These are phyloP conservation scores for Penicillium lividum DNA, from an alignment of 495 filamentous ascomycete species.

Conservation along the genomic window DNA sequence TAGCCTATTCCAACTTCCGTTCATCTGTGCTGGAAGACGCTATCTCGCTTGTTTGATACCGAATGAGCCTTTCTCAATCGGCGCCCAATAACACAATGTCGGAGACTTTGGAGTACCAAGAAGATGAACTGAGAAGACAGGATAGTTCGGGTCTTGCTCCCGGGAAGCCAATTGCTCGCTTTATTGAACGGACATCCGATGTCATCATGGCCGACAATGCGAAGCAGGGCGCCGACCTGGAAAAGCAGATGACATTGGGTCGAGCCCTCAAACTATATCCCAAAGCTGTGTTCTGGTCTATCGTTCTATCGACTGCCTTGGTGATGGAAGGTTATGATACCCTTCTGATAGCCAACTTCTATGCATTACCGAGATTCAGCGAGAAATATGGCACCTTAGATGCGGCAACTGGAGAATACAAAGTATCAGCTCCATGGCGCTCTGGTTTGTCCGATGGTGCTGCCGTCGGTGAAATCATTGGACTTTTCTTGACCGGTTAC, in stretches of 20 bases:
- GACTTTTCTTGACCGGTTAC: slow-evolving; percentile 73
- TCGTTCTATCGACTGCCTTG: slow-evolving; percentile 55
- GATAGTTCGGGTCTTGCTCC: background rate
- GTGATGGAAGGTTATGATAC: slow-evolving; percentile 63
- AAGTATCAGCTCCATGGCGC: slow-evolving; percentile 73
- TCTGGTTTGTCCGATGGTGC: slow-evolving; percentile 71
- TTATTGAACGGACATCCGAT: background rate
- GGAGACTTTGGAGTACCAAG: background rate
- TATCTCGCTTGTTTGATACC: background rate
- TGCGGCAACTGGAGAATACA: slow-evolving; percentile 54
- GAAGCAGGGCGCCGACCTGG: background rate
- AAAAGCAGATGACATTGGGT: background rate
- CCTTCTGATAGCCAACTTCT: slow-evolving; percentile 53
- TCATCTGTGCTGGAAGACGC: background rate
- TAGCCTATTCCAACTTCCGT: background rate
- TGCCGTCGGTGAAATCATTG: slow-evolving; percentile 69
- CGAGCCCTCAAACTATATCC: slow-evolving; percentile 49
- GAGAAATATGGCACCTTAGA: slow-evolving; percentile 64
- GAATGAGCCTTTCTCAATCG: background rate
- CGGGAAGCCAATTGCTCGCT: background rate
- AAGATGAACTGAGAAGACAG: background rate
- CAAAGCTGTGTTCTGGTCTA: slow-evolving; percentile 56
- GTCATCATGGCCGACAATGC: background rate
- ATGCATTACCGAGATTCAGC: slow-evolving; percentile 58
- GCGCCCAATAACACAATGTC: background rate